Conservation (phyloP, 257 asterid genomes). For the Fraxinus excelsior region DNA sequence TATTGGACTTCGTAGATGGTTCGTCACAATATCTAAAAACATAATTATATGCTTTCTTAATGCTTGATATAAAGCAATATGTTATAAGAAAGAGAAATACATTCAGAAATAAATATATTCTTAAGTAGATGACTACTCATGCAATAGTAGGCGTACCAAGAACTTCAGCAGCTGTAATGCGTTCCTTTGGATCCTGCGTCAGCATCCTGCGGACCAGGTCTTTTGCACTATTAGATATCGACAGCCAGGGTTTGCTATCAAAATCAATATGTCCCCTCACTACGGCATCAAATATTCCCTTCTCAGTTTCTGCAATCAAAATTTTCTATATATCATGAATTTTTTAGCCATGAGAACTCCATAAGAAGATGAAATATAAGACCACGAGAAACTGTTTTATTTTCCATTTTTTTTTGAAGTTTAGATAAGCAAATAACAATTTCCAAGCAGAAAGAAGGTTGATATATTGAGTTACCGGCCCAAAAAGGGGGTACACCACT, state of each 20-base stretch:
- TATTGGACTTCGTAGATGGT: no score
- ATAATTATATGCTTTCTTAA: background rate
- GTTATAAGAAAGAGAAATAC: background rate
- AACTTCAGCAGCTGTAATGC: conserved; percentile 80
- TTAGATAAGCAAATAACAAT: background rate
- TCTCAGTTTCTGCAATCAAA: conserved; percentile 58
- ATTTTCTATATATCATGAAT: background rate
- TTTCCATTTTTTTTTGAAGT: background rate
- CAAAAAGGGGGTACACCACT: conserved; percentile 92
- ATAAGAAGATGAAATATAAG: background rate
- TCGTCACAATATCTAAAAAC: background rate
- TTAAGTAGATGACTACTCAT: background rate
- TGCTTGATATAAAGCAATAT: background rate
- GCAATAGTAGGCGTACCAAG: conserved; percentile 51
- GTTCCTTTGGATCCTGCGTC: conserved; percentile 55
- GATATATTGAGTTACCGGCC: conserved; percentile 57
- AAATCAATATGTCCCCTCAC: conserved; percentile 65
- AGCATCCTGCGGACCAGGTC: conserved; percentile 78
- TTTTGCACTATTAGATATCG: conserved; percentile 72
- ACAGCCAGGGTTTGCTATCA: conserved; percentile 73
- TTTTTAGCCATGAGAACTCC: conserved; percentile 8
- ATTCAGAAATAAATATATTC: background rate
- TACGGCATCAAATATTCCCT: conserved; percentile 70
- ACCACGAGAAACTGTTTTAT: background rate
- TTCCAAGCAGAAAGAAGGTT: background rate